Evolutionary conservation across 2,329 filamentous ascomycete species (phyloP), one percentile per base, ranked within the genome.

Genomic region (Colletotrichum limetticola): DNA sequence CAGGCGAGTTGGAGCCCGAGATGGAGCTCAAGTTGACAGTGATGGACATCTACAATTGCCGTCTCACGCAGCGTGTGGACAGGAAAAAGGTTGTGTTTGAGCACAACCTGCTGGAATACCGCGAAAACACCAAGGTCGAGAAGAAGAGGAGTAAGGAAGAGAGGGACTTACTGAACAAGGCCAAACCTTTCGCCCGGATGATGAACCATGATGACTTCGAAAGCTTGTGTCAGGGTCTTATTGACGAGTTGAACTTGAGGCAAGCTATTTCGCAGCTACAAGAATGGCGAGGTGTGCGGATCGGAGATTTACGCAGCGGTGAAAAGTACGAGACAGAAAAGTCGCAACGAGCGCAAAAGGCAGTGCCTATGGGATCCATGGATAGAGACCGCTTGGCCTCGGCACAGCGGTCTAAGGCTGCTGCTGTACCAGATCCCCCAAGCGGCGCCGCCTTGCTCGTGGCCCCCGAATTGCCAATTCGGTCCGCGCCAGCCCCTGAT

Each of bases 121-220:
- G 95, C 74, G 97, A 98, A 82, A 98, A 98, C 80, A 93, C 90
- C 30, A 93, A 95, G 63, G 82, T 92, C 5, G 97, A 99, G 79
- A 99, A 98, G 89, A 98, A 95, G 84, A 91, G 95, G 42, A 97
- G 95, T 0, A 98, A 98, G 80, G 97, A 99, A 80, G 97, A 99
- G 82, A 91, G 93, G 66, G 97, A 98, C 66, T 84, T 98, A 16
- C 83, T 98, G 19, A 96, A 96, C 83, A 98, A 97, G 81, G 93
- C 95, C 5, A 99, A 99, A 78, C 97, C 97, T 0, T 98, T 98
- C 78, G 96, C 95, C 3, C 91, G 96, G 55, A 97, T 98, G 90
- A 98, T 98, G 96, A 97, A 96, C 78, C 93, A 93, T 77, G 88
- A 92, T 59, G 97, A 99, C 81, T 98, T 97, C 78, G 93, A 97